Percentiles rank a stretch among this genome's conserved stretches.
phyloP scores from a whole-genome alignment of 495 filamentous ascomycete species.

The Tuber indicum region DNA sequence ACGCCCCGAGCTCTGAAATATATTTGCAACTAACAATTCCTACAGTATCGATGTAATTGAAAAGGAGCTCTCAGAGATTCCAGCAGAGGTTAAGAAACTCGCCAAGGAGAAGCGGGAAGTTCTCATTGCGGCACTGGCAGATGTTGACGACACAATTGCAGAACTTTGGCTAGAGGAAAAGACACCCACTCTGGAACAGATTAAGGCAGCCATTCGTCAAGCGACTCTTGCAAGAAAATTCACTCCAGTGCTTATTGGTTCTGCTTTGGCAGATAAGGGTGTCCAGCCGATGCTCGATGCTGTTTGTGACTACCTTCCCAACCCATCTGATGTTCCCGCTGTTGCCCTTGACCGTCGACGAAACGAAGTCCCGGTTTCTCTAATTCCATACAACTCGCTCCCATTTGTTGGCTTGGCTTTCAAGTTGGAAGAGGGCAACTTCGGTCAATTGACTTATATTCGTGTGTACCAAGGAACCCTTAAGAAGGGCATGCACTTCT shows the following conservation, averaged over 20 bases:
- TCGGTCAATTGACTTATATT: constrained; percentile 96
- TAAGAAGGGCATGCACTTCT: constrained; percentile 80
- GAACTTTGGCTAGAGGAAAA: constrained; percentile 88
- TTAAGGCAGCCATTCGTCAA: constrained; percentile 83
- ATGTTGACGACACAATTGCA: constrained; percentile 97
- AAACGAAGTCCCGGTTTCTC: constrained; percentile 69
- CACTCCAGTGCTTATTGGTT: constrained; percentile 92
- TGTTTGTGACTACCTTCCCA: constrained; percentile 92
- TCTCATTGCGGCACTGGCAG: constrained; percentile 90
- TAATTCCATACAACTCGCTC: constrained; percentile 83
- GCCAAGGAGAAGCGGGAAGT: constrained; percentile 72
- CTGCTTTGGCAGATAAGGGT: constrained; percentile 87
- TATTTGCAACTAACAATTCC: constrained; percentile 7
- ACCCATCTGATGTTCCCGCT: constrained; percentile 85
- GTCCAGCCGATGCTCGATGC: constrained; percentile 97
- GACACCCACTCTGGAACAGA: constrained; percentile 67
- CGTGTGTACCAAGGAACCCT: constrained; percentile 94
- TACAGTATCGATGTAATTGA: constrained; percentile 55
- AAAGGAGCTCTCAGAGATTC: constrained; percentile 61
- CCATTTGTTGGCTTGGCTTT: constrained; percentile 96
- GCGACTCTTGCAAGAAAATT: constrained; percentile 86
- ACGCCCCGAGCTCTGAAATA: constrained; percentile 3
- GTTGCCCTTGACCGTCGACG: constrained; percentile 76
- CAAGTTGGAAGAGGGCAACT: constrained; percentile 98
- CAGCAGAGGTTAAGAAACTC: constrained; percentile 63